Base-by-base conservation (phyloP, 129 eudicot genomes). In the Deinandra increscens region DNA sequence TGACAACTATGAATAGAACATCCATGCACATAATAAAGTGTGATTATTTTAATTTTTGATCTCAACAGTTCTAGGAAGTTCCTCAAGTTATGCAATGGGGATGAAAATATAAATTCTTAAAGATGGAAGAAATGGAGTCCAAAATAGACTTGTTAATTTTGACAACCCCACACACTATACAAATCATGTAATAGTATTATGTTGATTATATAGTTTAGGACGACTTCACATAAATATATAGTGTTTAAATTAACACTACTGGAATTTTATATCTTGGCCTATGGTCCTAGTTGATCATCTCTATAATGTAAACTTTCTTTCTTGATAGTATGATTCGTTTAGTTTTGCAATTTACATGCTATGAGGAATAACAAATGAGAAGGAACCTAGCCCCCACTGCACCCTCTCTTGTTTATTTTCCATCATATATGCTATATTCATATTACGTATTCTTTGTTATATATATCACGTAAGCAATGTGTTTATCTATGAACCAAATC, bases 261-360 rank as follows among this genome's bases (percentile, higher is more conserved):
- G 45, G 60, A 67, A 12, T 67, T 67, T 5, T 46, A 66, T 66
- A 9, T 42, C 55, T 19, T 42, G 55, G 55, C 38, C 20, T 65
- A 13, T 41, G 20, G 55, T 49, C 55, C 20, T 11, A 43, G 39
- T 22, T 41, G 20, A 39, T 23, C 46, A 13, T 22, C 23, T 15
- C 23, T 49, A 54, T 22, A 54, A 3, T 45, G n/a, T 31, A 19
- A 26, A 29, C 11, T 3, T 44, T 26, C n/a, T 48, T 48, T 15
- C 19, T 3, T 46, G 18, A 20, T 65, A 29, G 13, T n/a, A 46
- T 37, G 31, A 5, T 31, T 67, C 13, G 29, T 12, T 15, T 31
- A 18, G 42, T 45, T 45, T 15, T 49, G 9, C 26, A 4, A 14
- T 15, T 62, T 67, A 48, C 72, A 23, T 66, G 71, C 29, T 9